These are phyloP conservation scores for Ustilago hordei DNA, from an alignment of 1,284 basidiomycete species.

Conservation along the genomic window DNA sequence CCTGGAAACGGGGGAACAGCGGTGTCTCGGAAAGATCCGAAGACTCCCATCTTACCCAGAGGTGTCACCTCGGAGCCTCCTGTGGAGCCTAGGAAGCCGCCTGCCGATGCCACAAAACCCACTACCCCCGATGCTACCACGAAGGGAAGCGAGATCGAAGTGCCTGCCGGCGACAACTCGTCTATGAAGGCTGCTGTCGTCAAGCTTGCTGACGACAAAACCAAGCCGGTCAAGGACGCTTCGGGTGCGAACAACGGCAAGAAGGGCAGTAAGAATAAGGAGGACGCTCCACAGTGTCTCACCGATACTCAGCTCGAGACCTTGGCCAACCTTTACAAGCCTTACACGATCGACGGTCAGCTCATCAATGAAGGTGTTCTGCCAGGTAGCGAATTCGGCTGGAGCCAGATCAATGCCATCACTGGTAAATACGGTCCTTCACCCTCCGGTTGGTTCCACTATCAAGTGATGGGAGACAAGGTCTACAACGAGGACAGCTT, in stretches of 20 bases:
- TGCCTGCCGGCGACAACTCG: background rate
- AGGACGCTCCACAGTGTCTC: slow-evolving; percentile 25
- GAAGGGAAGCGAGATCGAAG: background rate
- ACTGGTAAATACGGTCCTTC: slow-evolving; percentile 29
- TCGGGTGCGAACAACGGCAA: slow-evolving; percentile 1
- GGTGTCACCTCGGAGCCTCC: background rate
- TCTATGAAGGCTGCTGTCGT: background rate
- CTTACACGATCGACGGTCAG: slow-evolving; percentile 23
- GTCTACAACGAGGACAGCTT: slow-evolving; percentile 17
- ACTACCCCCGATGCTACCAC: background rate
- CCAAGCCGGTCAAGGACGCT: background rate
- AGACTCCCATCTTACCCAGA: slow-evolving; percentile 15
- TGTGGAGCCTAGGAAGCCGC: background rate
- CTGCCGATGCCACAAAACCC: background rate
- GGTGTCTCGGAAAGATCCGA: background rate
- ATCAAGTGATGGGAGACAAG: slow-evolving; percentile 44
- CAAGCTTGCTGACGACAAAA: background rate
- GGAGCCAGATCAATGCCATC: slow-evolving; percentile 28
- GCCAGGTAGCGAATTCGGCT: slow-evolving; percentile 36
- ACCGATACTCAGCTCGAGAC: slow-evolving; percentile 40
- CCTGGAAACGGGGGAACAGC: background rate
- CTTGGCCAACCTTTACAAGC: slow-evolving; percentile 37
- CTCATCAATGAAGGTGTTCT: slow-evolving; percentile 44
- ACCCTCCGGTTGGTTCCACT: slow-evolving; percentile 40
- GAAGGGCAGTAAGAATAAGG: background rate